A percentile compares a stretch with the other conserved stretches of the same genome.
Conservation (phyloP, 2,329 filamentous ascomycete species). For the Teratosphaeriaceae sp. region DNA sequence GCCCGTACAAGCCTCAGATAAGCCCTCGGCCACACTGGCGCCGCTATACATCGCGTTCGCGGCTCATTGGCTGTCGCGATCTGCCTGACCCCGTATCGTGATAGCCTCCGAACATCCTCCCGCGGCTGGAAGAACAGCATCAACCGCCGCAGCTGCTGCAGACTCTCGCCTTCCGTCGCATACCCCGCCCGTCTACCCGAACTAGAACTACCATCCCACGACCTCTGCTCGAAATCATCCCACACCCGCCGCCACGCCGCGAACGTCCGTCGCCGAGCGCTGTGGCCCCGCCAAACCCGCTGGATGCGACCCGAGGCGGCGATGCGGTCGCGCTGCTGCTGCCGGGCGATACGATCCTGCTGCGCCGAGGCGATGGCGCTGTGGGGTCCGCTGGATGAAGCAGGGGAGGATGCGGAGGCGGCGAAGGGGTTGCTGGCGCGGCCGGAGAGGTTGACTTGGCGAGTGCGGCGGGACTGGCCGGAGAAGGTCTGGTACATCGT, state of each 20-base stretch:
- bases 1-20: slow-evolving; percentile 37
- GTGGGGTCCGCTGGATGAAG: slow-evolving; percentile 59
- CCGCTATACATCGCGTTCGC: slow-evolving; percentile 18
- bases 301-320: slow-evolving; percentile 71
- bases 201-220: slow-evolving; percentile 11
- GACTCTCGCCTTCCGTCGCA: slow-evolving; percentile 31
- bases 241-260: slow-evolving; percentile 54
- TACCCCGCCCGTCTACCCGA: too few relatives aligned
- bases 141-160: slow-evolving; percentile 36
- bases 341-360: slow-evolving; percentile 72
- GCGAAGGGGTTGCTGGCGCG: slow-evolving; percentile 68
- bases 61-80: slow-evolving; percentile 20
- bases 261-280: slow-evolving; percentile 52
- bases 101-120: slow-evolving; percentile 35
- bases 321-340: slow-evolving; percentile 70
- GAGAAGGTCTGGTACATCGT: slow-evolving; percentile 88
- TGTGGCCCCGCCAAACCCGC: slow-evolving; percentile 73
- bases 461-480: slow-evolving; percentile 73
- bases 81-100: slow-evolving; percentile 34
- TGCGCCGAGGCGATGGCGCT: slow-evolving; percentile 79
- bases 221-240: slow-evolving; percentile 45
- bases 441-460: slow-evolving; percentile 91
- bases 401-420: slow-evolving; percentile 42
- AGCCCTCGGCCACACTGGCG: slow-evolving; percentile 35
- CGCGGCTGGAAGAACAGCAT: slow-evolving; percentile 37